phyloP scores from a whole-genome alignment of 2,329 filamentous ascomycete species.

The Beauveria medogensis region DNA sequence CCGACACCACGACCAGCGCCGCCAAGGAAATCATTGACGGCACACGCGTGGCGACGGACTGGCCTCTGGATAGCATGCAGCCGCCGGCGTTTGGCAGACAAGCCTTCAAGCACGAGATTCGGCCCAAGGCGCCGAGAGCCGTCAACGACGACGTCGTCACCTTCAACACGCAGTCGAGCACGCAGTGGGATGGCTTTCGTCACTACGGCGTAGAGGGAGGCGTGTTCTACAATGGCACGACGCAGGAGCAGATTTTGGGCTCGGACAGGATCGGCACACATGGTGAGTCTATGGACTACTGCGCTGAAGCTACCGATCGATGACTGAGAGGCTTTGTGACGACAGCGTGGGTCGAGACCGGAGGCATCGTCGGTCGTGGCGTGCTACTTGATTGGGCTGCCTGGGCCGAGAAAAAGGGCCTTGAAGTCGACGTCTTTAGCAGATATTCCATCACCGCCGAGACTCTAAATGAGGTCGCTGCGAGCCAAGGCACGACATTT shows the following conservation, averaged over 20 bases:
- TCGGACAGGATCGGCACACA: constrained; percentile 23
- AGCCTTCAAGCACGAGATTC: constrained; percentile 22
- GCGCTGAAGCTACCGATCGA: not conserved
- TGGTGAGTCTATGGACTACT: constrained; percentile 13
- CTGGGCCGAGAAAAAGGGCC: constrained; percentile 31
- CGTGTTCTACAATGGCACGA: constrained; percentile 25
- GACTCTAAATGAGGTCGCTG: constrained; percentile 35
- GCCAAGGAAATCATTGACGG: constrained; percentile 24
- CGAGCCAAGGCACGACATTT: constrained; percentile 34
- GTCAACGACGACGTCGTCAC: constrained; percentile 26
- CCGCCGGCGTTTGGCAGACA: constrained; percentile 26
- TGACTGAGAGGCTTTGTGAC: too few species aligned
- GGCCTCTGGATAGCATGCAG: constrained; percentile 25
- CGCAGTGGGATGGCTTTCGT: constrained; percentile 32
- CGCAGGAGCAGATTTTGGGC: constrained; percentile 35
- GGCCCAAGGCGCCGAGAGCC: constrained; percentile 19
- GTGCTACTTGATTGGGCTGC: constrained; percentile 44
- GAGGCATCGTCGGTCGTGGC: constrained; percentile 41
- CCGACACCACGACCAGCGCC: constrained; percentile 18
- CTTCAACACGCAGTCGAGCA: constrained; percentile 30
- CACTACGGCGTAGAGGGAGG: constrained; percentile 31
- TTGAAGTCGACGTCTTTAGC: constrained; percentile 31
- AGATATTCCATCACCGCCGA: constrained; percentile 34
- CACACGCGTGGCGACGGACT: constrained; percentile 25
- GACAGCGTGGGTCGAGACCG: constrained; percentile 25